Evolutionary conservation across 2,329 filamentous ascomycete genomes (phyloP).

Genomic region (Ceratocystis albifundus): DNA sequence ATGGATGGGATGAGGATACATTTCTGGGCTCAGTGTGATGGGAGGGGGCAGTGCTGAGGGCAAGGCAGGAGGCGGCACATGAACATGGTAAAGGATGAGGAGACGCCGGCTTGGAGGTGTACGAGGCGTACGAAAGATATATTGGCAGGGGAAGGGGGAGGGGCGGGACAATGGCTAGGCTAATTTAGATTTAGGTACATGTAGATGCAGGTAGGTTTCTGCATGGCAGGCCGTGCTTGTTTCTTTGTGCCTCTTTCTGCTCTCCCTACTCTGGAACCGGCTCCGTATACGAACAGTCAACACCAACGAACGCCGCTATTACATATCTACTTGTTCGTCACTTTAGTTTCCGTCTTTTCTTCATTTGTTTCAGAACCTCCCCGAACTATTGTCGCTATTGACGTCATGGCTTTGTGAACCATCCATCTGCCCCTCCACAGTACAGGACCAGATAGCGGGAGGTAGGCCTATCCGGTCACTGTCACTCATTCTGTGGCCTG

Average conservation of each 20-base stretch:
- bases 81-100: too few species aligned
- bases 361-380: too few species aligned
- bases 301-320: neutral
- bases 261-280: conserved; percentile 39
- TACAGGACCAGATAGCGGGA: too few species aligned
- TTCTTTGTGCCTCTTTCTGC: conserved; percentile 53
- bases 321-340: too few species aligned
- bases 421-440: too few species aligned
- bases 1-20: conserved; percentile 31
- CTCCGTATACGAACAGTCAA: neutral
- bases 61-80: too few species aligned
- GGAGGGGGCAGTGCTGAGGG: neutral
- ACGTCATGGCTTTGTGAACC: too few species aligned
- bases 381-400: too few species aligned
- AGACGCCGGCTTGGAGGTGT: neutral
- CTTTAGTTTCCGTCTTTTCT: too few species aligned
- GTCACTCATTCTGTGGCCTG: too few species aligned
- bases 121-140: neutral
- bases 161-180: neutral
- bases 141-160: neutral
- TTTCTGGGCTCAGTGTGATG: conserved; percentile 26
- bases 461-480: too few species aligned
- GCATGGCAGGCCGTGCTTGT: neutral
- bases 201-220: neutral
- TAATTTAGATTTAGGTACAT: neutral